Evolutionary conservation across 2,329 filamentous ascomycete species (phyloP), one percentile per base, ranked within the genome.

Genomic region (Pezicula neosporulosa): DNA sequence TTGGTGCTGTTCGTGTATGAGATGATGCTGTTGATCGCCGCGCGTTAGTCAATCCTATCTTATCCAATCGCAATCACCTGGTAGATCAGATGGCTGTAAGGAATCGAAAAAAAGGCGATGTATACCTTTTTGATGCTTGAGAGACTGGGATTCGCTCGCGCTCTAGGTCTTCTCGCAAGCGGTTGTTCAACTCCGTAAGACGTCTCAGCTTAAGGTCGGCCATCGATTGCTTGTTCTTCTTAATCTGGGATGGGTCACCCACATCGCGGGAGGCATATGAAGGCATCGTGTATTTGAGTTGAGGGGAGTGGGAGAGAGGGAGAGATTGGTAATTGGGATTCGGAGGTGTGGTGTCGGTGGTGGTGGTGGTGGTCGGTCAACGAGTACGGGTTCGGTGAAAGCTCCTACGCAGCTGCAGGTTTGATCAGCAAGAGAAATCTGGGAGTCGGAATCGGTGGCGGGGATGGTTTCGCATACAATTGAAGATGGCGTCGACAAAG

Each of bases 151-250:
- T 96, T 64, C 94, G 83, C 70, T 96, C 91, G 70, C 94, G 85
- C 66, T 97, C 94, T 59, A 99, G 80, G 71, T 99, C 94, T 74
- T 99, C 94, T 66, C 92, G 89, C 71, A 99, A 77, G 64, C 94
- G 87, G 73, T 90, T 90, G 80, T 97, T 99, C 66, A 99, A 83
- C 77, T 99, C 94, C 56, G 92, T 97, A 73, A 99, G 80, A 60
- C 94, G 88, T 66, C 94, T 87, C 66, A 97, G 84, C 81, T 99
- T 99, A 60, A 99, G 83, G 72, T 99, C 94, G 63, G 93, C 93
- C 90, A 99, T 97, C 70, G 90, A 96, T 77, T 97, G 94, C 80
- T 97, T 97, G 78, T 95, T 97, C 78, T 92, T 96, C 81, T 82
- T 85, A 64, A 84, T 82, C 70, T 86, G 82, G 65, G 80, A 81